Base-by-base conservation (phyloP, 306 rosid genomes). In the Parietaria judaica region DNA sequence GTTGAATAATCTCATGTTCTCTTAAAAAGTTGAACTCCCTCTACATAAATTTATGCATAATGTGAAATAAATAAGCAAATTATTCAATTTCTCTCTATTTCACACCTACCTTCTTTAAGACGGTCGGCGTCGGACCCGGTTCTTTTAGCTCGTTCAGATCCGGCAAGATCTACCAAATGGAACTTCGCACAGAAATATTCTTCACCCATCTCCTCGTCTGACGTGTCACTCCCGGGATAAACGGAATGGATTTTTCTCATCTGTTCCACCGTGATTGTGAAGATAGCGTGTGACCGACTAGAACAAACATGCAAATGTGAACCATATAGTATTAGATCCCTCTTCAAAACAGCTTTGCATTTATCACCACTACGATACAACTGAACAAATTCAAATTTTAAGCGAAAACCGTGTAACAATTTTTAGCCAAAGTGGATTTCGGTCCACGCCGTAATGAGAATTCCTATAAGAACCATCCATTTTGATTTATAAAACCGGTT, bases 221-320 rank as follows among this genome's bases (percentile, higher is more conserved):
- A 67, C 64, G 76, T 57, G 74, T 80, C 88, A 74, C 70, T 78
- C 66, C 80, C 74, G 9, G 83, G 67, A 78, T 82, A 80, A 70
- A 45, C 66, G 68, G 76, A 78, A 72, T 61, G 83, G 70, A 80
- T 74, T 68, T 84, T 87, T 81, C 15, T 83, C 86, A 87, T 82
- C 72, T 87, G 95, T 77, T 84, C 89, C 66, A 87, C 56, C 58
- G 95, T 87, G 65, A 87, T 84, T 43, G 95, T 87, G 85, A 87
- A 84, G 79, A 87, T 87, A 81, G 95, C 95, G 72, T 87, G 95
- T 69, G 95, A 87, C 66, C 91, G 95, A 73, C 95, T 87, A 58
- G 65, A 45, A 67, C 68, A 76, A 69, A 55, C 67, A 78, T 50
- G 51, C 57, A 74, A 75, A 50, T 60, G 38, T 36, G 56, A 72